Conservation (phyloP, 176 grass and related monocot species). For the Alloteropsis semialata region DNA sequence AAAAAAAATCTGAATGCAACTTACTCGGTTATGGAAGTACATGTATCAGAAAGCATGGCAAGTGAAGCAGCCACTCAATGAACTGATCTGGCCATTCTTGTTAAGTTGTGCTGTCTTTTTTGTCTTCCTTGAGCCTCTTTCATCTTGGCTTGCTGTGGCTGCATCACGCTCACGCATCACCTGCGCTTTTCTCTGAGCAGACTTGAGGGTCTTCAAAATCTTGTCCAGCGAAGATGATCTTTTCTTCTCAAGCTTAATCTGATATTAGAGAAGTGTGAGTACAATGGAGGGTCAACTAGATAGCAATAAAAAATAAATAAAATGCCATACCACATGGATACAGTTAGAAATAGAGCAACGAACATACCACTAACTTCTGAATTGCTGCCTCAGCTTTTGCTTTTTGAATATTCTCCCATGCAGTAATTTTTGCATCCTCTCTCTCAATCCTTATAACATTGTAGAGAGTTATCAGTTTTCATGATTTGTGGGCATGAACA, state of each 20-base stretch:
- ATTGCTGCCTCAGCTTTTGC: constrained; percentile 85
- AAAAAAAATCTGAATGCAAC: constrained; percentile 1
- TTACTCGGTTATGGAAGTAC: constrained; percentile 19
- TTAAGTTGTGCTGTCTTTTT: constrained; percentile 43
- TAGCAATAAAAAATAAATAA: background rate
- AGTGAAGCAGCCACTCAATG: constrained; percentile 87
- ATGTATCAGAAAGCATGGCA: constrained; percentile 78
- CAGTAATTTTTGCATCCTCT: constrained; percentile 80
- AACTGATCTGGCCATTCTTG: constrained; percentile 73
- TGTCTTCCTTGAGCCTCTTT: constrained; percentile 34
- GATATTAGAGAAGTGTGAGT: constrained; percentile 6
- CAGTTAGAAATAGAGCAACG: background rate
- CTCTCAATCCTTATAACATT: constrained; percentile 63
- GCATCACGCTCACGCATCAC: constrained; percentile 58
- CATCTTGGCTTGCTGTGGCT: constrained; percentile 43
- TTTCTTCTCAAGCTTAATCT: constrained; percentile 94
- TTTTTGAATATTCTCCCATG: constrained; percentile 95
- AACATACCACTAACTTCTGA: constrained; percentile 81
- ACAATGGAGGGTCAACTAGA: constrained; percentile 14
- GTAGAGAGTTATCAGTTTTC: constrained; percentile 17
- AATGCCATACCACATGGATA: background rate
- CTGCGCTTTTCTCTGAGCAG: constrained; percentile 78
- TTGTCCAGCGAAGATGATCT: constrained; percentile 80
- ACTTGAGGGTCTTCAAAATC: constrained; percentile 76
- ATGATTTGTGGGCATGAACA: background rate